Percentiles rank a stretch among this genome's conserved stretches.
Evolutionary conservation across 306 rosid genomes (phyloP).

Genomic region (Begonia masoniana): DNA sequence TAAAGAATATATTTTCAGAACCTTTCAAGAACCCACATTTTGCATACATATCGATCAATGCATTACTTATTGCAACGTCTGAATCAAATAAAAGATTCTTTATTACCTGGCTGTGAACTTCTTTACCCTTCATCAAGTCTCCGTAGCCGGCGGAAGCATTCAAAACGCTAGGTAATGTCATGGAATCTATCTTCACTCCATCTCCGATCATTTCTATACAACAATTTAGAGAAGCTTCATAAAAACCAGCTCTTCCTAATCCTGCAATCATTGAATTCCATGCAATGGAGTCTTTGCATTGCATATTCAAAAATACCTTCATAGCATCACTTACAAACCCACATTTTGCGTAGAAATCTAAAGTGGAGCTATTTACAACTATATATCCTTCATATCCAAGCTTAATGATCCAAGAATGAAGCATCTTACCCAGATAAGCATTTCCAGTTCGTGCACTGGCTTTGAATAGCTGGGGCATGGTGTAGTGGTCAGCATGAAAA

Average conservation of each 20-base stretch:
- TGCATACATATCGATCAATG: conserved; percentile 51
- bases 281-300: conserved; percentile 22
- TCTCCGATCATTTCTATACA: conserved; percentile 29
- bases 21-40: conserved; percentile 50
- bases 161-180: conserved; percentile 52
- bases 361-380: conserved; percentile 34
- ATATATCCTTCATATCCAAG: conserved; percentile 41
- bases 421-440: conserved; percentile 26
- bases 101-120: conserved; percentile 37
- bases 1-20: conserved; percentile 40
- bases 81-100: conserved; percentile 21
- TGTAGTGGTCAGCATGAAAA: conserved; percentile 46
- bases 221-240: conserved; percentile 29
- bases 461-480: conserved; percentile 44
- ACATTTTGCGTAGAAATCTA: conserved; percentile 42
- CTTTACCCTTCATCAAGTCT: conserved; percentile 52
- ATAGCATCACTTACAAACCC: conserved; percentile 35
- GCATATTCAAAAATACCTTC: conserved; percentile 31
- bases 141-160: conserved; percentile 52
- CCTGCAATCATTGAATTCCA: conserved; percentile 67
- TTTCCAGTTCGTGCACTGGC: conserved; percentile 23
- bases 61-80: conserved; percentile 43
- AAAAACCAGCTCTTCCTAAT: conserved; percentile 37
- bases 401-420: conserved; percentile 40
- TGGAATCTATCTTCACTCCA: conserved; percentile 29